Percentiles rank a stretch among this genome's conserved stretches.
phyloP scores from a whole-genome alignment of 1,139 yeast species.

The Kodamaea ohmeri region DNA sequence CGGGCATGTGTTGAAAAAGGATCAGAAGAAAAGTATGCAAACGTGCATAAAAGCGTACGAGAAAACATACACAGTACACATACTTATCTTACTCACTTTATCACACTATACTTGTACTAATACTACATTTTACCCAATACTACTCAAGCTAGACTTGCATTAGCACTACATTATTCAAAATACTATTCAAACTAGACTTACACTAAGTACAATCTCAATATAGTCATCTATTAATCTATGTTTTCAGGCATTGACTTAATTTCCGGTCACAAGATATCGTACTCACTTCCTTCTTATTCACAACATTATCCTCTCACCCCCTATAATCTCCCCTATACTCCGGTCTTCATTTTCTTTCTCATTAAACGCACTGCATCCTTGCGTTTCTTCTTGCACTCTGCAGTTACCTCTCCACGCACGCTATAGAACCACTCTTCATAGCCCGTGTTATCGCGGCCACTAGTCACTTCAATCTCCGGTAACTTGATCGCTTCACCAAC shows the following conservation, averaged over 20 bases:
- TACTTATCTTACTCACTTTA: background rate
- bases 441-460: slow-evolving; percentile 41
- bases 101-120: background rate
- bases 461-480: slow-evolving; percentile 30
- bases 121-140: too few species aligned
- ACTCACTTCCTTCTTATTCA: background rate
- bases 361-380: slow-evolving; percentile 68
- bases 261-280: background rate
- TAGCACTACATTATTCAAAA: too few species aligned
- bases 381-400: slow-evolving; percentile 70
- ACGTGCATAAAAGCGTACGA: background rate
- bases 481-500: slow-evolving; percentile 25
- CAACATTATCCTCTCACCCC: background rate
- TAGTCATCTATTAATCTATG: too few species aligned
- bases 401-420: slow-evolving; percentile 74
- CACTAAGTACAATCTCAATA: too few species aligned
- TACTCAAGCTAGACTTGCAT: too few species aligned
- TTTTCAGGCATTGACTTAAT: too few species aligned
- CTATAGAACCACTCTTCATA: slow-evolving; percentile 85
- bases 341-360: slow-evolving; percentile 37
- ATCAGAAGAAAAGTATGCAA: background rate
- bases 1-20: background rate
- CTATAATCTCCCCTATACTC: background rate
- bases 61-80: too few species aligned
- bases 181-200: too few species aligned